phyloP scores from a whole-genome alignment of 2,329 filamentous ascomycete genomes.

The Botrytis tulipae region DNA sequence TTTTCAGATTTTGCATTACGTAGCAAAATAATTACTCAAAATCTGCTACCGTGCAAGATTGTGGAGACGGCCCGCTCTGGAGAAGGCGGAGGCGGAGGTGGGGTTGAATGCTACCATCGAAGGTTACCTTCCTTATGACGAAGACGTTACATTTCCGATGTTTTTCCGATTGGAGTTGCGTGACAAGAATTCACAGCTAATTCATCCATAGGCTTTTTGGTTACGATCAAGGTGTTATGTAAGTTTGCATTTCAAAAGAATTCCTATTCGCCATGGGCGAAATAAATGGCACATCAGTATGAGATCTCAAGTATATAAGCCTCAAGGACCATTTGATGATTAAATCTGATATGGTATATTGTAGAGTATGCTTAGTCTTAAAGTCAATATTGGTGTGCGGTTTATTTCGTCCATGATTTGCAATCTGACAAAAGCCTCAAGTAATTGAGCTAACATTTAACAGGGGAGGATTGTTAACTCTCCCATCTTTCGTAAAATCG shows the following conservation, averaged over 20 bases:
- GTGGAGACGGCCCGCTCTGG: neutral
- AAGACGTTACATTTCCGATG: constrained; percentile 1
- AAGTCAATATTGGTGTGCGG: neutral
- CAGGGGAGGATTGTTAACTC: constrained; percentile 48
- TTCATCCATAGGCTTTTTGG: constrained; percentile 41
- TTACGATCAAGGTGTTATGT: constrained; percentile 43
- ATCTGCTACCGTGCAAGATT: neutral
- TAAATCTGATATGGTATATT: neutral
- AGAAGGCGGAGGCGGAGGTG: neutral
- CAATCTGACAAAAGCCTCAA: neutral
- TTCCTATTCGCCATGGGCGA: neutral
- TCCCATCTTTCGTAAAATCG: constrained; percentile 18
- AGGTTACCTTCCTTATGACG: neutral
- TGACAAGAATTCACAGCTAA: constrained; percentile 1
- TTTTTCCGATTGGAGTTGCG: neutral
- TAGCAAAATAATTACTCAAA: neutral
- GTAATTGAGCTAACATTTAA: constrained; percentile 36
- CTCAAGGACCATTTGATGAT: neutral
- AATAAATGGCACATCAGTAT: neutral
- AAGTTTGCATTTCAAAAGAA: neutral
- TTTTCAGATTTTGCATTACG: neutral
- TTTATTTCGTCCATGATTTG: neutral
- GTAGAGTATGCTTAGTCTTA: neutral
- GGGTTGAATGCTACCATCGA: neutral
- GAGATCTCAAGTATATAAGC: neutral